Base-by-base conservation (phyloP, 2,329 filamentous ascomycete species). In the Zasmidium angulare region DNA sequence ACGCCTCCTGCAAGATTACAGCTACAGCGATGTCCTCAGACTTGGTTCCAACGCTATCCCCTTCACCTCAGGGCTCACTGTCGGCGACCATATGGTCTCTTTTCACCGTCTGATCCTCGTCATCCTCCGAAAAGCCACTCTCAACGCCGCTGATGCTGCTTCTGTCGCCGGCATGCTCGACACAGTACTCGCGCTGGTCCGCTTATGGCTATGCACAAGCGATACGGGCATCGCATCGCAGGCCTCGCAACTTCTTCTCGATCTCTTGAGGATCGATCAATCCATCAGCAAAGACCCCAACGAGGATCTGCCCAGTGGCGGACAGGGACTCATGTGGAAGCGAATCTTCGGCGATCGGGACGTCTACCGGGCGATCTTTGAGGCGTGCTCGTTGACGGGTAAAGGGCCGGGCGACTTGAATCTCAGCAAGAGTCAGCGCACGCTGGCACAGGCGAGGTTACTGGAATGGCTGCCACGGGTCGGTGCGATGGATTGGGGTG, bases 311-410 rank as follows among this genome's bases (percentile, higher is more conserved):
- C 66, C 61, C 9, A 40, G 56, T 1, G 63, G 66, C 22, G 79
- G 80, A 2, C 80, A 82, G 63, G 82, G 81, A 0, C 72, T 86
- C 1, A 76, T 88, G 67, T 87, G 85, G 85, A 81, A 84, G 67
- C 81, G 86, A 19, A 65, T 88, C 0, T 87, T 88, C 66, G 78
- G 79, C 1, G 86, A 88, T 63, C 80, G 77, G 59, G 79, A 86
- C 66, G 79, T 87, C 6, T 86, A 86, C 64, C 76, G 75, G 1
- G 74, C 81, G 7, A 75, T 87, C 29, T 88, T 85, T 71, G 78
- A 80, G 26, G 76, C 81, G 53, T 86, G 82, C 66, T 82, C 79
- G 61, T 72, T 81, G 46, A 72, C 73, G 9, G 26, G 26, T 4
- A 29, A 29, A 17, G 64, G 70, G 48, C 71, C 72, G n/a, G 63